phyloP scores from a whole-genome alignment of 139 green algal species.

The Closterium sp. region DNA sequence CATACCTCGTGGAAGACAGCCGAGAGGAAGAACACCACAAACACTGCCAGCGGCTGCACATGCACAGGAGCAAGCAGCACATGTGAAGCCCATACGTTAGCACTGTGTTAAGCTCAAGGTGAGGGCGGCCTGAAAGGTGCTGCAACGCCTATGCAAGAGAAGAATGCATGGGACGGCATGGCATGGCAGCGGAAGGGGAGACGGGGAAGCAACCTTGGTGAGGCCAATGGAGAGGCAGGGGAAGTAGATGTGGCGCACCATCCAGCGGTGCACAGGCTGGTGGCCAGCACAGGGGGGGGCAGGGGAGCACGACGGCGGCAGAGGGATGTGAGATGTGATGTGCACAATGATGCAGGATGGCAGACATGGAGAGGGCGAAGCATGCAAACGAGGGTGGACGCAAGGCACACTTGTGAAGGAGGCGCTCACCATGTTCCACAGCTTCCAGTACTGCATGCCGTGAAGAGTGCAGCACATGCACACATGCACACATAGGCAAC shows the following conservation, averaged over 20 bases:
- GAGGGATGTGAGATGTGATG: too few species aligned
- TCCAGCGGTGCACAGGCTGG: constrained; percentile 82
- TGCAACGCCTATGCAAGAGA: too few species aligned
- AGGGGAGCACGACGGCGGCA: too few species aligned
- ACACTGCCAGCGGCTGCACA: constrained; percentile 17
- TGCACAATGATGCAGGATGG: too few species aligned
- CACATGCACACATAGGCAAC: background rate
- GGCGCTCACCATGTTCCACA: constrained; percentile 79
- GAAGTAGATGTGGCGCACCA: constrained; percentile 90
- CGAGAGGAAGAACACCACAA: constrained; percentile 42
- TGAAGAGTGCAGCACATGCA: too few species aligned
- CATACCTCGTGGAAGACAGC: constrained; percentile 39
- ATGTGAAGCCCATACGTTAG: too few species aligned
- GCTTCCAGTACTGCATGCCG: constrained; percentile 78
- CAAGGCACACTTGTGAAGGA: background rate
- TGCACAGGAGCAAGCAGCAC: background rate
- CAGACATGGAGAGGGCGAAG: too few species aligned
- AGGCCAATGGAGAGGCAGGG: constrained; percentile 61
- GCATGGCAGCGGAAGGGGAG: too few species aligned
- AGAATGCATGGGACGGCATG: too few species aligned
- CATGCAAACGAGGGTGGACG: background rate
- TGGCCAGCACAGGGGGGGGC: background rate
- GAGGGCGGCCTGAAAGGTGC: too few species aligned
- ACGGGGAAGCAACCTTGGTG: constrained; percentile 13
- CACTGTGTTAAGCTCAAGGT: too few species aligned